phyloP scores from a whole-genome alignment of 306 rosid species.

The Gleditsia sinensis region DNA sequence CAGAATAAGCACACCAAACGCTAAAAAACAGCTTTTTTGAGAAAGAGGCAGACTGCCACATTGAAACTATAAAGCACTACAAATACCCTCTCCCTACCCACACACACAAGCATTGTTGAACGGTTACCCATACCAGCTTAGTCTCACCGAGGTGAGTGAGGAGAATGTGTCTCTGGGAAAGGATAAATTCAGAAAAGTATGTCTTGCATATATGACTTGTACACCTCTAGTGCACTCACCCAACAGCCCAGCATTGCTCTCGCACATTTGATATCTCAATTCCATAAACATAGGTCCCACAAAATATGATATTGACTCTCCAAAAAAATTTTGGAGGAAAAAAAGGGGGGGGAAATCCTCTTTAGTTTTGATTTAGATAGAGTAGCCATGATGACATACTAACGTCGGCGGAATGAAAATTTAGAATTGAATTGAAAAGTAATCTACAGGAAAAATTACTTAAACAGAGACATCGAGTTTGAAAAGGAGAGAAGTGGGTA shows the following conservation, averaged over 20 bases:
- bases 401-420: not conserved
- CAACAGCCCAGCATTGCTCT: conserved; percentile 12
- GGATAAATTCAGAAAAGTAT: not conserved
- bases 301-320: conserved; percentile 4
- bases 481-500: conserved; percentile 2
- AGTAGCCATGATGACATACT: conserved; percentile 2
- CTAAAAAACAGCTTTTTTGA: not conserved
- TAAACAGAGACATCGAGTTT: not conserved
- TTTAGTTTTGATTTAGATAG: not conserved
- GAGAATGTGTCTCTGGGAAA: conserved; percentile 4
- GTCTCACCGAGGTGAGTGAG: conserved; percentile 6
- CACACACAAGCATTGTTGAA: not conserved
- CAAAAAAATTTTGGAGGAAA: not conserved
- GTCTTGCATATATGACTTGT: not conserved
- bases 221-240: conserved; percentile 28
- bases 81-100: no score
- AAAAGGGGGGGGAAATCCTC: not conserved
- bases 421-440: not conserved
- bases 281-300: conserved; percentile 3
- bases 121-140: conserved; percentile 1
- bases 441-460: not conserved
- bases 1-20: conserved; percentile 5
- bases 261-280: conserved; percentile 18
- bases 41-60: no score
- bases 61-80: no score